Conservation (phyloP, 2,329 filamentous ascomycete species). For the Chaetomiaceae sp. region DNA sequence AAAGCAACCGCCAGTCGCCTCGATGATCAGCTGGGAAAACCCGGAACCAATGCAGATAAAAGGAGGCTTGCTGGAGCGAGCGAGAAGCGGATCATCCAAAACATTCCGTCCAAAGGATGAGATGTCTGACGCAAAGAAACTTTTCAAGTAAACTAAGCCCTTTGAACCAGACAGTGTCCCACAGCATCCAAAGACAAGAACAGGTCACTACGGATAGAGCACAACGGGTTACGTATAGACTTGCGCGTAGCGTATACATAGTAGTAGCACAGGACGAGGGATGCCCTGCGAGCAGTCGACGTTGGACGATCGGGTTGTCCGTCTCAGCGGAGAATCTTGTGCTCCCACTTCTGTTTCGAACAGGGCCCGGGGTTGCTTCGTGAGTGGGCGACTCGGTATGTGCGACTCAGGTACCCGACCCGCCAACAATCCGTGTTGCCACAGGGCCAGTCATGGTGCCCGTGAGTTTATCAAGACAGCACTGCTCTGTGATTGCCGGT, state of each 20-base stretch:
- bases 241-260: no score
- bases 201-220: not conserved
- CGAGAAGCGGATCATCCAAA: conserved; percentile 3
- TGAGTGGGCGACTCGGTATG: not conserved
- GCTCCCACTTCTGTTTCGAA: not conserved
- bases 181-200: not conserved
- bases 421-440: not conserved
- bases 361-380: not conserved
- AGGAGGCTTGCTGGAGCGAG: conserved; percentile 5
- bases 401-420: conserved; percentile 11
- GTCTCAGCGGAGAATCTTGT: no score
- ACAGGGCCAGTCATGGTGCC: no score
- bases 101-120: not conserved
- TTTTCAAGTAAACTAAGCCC: not conserved
- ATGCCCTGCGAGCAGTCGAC: not conserved
- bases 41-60: not conserved
- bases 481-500: no score
- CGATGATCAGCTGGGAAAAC: not conserved
- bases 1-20: not conserved
- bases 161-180: not conserved
- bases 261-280: no score
- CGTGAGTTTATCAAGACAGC: no score
- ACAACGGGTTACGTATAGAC: not conserved
- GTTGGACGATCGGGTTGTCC: not conserved
- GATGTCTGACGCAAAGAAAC: no score